Base-by-base conservation (phyloP, 2,329 filamentous ascomycete species). In the Neobulgaria alba region DNA sequence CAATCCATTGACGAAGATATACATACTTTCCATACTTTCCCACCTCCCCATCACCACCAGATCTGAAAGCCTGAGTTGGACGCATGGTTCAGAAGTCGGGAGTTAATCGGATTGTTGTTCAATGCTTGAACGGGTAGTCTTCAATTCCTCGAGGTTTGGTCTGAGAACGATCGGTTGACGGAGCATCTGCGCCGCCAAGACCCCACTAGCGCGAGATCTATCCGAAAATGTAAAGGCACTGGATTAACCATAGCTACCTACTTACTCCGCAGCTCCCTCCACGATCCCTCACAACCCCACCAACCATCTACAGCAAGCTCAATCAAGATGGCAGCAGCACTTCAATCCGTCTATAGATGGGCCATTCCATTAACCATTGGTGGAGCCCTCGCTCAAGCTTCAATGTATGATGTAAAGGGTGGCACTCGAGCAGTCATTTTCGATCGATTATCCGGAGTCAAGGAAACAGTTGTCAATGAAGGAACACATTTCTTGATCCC, bases 371-470 rank as follows among this genome's bases (percentile, higher is more conserved):
- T 77, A 42, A 78, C 84, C 46, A 64, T 85, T 53, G 85, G 73
- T 54, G 68, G 77, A 54, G 73, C 77, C 42, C 58, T 90, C 46
- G 68, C 77, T 52, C 82, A 88, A 64, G 75, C 85, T 51, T 86
- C 88, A 44, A 77, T 98, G 49, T 98, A 95, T 79, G 92, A 98
- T 66, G 92, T 98, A 62, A 89, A 87, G 63, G 92, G 92, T 62
- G 92, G 92, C 57, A 83, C 82, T 49, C 80, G 92, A 59, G 92
- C 92, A 47, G 89, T 98, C 67, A 98, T 98, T 71, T 98, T 98
- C 72, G 93, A 98, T 72, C 76, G 92, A 51, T 53, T 96, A 54
- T 75, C 79, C 37, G 92, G 92, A 69, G 92, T 98, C 52, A 90
- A 93, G 72, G 90, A 98, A 54, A 69, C 75, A 36, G 92, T 98